Conservation (phyloP, 2,329 filamentous ascomycete genomes). For the Podosphaera fusca region DNA sequence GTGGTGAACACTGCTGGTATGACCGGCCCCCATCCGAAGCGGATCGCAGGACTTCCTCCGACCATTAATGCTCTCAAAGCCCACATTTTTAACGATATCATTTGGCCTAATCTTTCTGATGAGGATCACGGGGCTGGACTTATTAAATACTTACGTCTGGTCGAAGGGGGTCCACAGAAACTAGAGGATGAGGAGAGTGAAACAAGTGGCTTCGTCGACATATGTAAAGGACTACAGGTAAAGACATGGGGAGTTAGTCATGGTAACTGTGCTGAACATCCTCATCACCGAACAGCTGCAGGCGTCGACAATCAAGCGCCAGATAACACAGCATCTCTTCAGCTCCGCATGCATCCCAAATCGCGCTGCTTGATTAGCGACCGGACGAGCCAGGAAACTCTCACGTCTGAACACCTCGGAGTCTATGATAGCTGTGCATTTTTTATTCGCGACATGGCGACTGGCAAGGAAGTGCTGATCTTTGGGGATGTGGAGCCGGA, state of each 20-base stretch:
- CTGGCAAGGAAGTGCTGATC: slow-evolving; percentile 59
- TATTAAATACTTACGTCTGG: slow-evolving; percentile 69
- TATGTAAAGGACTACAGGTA: slow-evolving; percentile 72
- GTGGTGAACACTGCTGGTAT: slow-evolving; percentile 83
- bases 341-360: background rate
- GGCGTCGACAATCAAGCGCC: background rate
- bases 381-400: background rate
- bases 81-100: slow-evolving; percentile 93
- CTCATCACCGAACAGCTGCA: slow-evolving; percentile 36
- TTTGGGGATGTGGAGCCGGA: slow-evolving; percentile 95
- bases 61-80: slow-evolving; percentile 84
- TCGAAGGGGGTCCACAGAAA: slow-evolving; percentile 69
- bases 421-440: slow-evolving; percentile 80
- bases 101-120: slow-evolving; percentile 93
- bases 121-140: slow-evolving; percentile 88
- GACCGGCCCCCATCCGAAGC: slow-evolving; percentile 59
- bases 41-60: slow-evolving; percentile 61
- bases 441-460: slow-evolving; percentile 59
- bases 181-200: slow-evolving; percentile 57
- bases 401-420: slow-evolving; percentile 21
- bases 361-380: background rate
- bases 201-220: slow-evolving; percentile 50
- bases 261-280: slow-evolving; percentile 62
- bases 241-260: slow-evolving; percentile 77
- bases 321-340: background rate